These are phyloP conservation scores for Carex pumila DNA, from an alignment of 176 grass and related monocot species.

Conservation along the genomic window DNA sequence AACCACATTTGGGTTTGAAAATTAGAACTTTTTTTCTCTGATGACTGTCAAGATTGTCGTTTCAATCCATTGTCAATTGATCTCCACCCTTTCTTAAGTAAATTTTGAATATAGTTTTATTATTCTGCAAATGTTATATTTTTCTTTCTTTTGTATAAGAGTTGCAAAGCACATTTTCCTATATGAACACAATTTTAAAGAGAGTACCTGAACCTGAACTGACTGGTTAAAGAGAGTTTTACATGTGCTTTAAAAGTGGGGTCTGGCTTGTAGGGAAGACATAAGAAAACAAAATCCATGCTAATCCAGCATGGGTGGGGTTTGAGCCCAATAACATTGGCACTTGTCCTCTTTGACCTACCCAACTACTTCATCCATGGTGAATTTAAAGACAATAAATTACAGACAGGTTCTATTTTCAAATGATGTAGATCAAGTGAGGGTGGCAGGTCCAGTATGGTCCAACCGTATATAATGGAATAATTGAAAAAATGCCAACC, in stretches of 20 bases:
- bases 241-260: background rate
- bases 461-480: background rate
- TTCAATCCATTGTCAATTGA: background rate
- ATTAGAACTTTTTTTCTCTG: background rate
- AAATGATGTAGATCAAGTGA: background rate
- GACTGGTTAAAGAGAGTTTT: background rate
- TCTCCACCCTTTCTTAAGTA: background rate
- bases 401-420: background rate
- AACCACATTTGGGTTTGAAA: background rate
- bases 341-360: background rate
- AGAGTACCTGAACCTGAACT: background rate
- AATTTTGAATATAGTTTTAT: background rate
- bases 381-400: background rate
- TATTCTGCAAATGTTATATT: background rate
- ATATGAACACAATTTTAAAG: background rate
- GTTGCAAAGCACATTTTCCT: background rate
- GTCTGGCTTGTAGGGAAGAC: background rate
- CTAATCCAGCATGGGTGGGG: background rate
- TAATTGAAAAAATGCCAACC: background rate
- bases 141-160: background rate
- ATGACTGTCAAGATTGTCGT: background rate
- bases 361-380: background rate
- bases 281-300: background rate
- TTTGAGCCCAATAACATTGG: background rate
- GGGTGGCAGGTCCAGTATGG: background rate